Evolutionary conservation across 1,284 basidiomycete species (phyloP).

Genomic region (Sanghuangporus sanghuang): DNA sequence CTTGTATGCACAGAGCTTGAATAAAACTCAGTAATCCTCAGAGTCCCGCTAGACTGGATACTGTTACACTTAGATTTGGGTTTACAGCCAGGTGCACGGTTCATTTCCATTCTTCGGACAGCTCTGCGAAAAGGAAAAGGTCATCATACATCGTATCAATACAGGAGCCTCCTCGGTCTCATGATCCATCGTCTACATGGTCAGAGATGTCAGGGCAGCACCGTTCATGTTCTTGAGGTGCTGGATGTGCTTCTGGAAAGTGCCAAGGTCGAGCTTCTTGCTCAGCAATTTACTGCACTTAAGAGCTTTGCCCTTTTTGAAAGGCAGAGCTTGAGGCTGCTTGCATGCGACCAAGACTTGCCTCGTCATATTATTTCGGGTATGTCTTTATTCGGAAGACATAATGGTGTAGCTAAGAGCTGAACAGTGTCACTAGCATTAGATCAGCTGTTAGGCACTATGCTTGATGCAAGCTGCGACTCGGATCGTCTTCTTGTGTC

Average conservation of each 20-base stretch:
- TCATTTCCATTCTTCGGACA: not conserved
- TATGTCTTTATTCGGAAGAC: not conserved
- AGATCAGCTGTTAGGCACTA: constrained; percentile 24
- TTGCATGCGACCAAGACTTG: constrained; percentile 25
- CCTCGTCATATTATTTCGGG: not conserved
- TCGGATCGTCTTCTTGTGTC: constrained; percentile 28
- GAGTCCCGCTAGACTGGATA: constrained; percentile 40
- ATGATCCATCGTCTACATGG: not conserved
- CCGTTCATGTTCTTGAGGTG: constrained; percentile 9
- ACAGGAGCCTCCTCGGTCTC: constrained; percentile 3
- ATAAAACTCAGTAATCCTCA: constrained; percentile 20
- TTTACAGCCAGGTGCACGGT: not conserved
- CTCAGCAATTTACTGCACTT: constrained; percentile 29
- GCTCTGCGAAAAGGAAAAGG: not conserved
- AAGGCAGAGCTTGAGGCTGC: constrained; percentile 28
- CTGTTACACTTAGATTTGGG: constrained; percentile 33
- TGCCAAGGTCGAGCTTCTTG: constrained; percentile 24
- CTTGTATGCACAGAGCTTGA: not conserved
- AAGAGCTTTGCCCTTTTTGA: constrained; percentile 37
- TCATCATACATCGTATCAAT: not conserved
- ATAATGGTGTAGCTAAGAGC: not conserved
- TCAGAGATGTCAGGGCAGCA: not conserved
- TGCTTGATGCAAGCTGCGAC: constrained; percentile 22
- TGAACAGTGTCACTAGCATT: constrained; percentile 25
- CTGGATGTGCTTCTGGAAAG: constrained; percentile 15